Base-by-base conservation (phyloP, 192 early-diverging fungal species). In the Backusella australiensis region DNA sequence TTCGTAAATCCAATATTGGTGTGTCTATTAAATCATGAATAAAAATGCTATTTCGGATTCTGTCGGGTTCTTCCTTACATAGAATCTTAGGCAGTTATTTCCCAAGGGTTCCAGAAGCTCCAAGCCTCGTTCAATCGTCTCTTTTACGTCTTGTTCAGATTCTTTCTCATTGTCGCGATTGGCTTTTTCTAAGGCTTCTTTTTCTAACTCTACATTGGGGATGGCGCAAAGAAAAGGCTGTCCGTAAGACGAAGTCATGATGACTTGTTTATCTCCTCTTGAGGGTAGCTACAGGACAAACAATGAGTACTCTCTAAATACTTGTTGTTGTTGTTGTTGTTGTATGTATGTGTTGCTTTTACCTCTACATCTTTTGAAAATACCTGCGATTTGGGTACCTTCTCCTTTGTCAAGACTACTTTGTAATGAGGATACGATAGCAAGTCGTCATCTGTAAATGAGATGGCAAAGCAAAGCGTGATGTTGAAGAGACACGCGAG, bases 1-100 rank as follows among this genome's bases (percentile, higher is more conserved):
- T 78, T 95, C 93, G 77, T 96, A 97, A 0, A 89, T 89, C 93
- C 93, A 97, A 82, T 88, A 96, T 26, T 84, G 86, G 19, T 74
- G 76, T 36, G 75, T 68, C 80, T 81, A 73, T 29, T 23, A 73
- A 12, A 35, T 6, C 21, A 72, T 34, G 19, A n/a, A 65, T 65
- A 36, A 29, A 39, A 19, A 14, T 23, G 11, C 34, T 3, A 34
- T 65, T 39, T 56, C 11, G 29, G 67, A 63, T 70, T 53, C 21
- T 38, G 44, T 41, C 44, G 21, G 1, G 5, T 29, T 63, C 56
- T 39, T 32, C 9, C 38, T 63, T 63, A 76, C 80, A 29, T 67
- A 67, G 53, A 82, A 88, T 56, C 74, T 59, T 32, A 94, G 75
- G 75, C 93, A 94, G 32, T 77, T 56, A 3, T 67, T 70, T 41